These are phyloP conservation scores for Sporobolomyces phaffii DNA, from an alignment of 768 basidiomycete species.

Conservation along the genomic window DNA sequence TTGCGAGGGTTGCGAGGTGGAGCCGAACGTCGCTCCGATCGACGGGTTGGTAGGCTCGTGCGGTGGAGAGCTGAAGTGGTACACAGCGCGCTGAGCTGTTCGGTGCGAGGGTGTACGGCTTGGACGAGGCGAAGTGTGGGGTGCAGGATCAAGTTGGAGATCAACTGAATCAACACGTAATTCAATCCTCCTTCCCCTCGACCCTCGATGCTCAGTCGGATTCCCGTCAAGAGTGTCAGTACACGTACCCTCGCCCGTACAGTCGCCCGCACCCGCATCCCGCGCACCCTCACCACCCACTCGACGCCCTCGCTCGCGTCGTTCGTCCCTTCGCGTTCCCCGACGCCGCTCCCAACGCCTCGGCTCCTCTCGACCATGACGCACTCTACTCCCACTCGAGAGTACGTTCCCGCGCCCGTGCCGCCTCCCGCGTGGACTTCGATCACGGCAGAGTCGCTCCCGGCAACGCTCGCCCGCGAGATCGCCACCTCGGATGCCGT, in stretches of 20 bases:
- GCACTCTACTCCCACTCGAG: background rate
- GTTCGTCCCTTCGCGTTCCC: background rate
- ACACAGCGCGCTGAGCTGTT: too few relatives aligned
- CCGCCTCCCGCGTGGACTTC: conserved; percentile 21
- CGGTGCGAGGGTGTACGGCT: too few relatives aligned
- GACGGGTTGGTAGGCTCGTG: too few relatives aligned
- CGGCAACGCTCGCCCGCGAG: background rate
- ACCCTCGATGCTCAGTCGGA: background rate
- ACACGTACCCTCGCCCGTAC: background rate
- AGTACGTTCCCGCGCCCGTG: conserved; percentile 13
- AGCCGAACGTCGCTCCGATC: background rate
- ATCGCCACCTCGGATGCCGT: conserved; percentile 5
- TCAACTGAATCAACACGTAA: too few relatives aligned
- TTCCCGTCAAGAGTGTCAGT: background rate
- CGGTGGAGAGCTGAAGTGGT: too few relatives aligned
- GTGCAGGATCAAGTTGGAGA: too few relatives aligned
- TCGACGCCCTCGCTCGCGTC: background rate
- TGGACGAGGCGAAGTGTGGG: too few relatives aligned
- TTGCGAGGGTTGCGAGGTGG: background rate
- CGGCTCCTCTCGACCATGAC: background rate
- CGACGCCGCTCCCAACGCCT: background rate
- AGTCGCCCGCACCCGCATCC: too few relatives aligned
- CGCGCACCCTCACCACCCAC: background rate
- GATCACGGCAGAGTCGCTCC: conserved; percentile 1
- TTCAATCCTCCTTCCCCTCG: too few relatives aligned